phyloP scores from a whole-genome alignment of 352 stramenopile genomes.

The Globisporangium lucens region DNA sequence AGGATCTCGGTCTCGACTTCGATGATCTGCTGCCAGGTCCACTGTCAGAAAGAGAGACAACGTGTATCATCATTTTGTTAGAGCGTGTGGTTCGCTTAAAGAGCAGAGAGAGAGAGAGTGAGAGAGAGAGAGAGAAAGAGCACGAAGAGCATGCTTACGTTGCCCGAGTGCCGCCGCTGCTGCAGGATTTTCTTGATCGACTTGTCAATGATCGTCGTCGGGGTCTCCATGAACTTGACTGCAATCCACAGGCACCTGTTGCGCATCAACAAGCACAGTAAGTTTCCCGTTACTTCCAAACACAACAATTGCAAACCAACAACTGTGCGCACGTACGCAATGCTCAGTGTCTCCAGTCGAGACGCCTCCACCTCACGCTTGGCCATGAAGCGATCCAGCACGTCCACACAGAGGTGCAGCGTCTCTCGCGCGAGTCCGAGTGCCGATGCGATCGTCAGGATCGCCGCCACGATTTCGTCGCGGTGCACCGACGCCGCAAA shows the following conservation, averaged over 20 bases:
- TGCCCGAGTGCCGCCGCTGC: constrained; percentile 50
- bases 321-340: constrained; percentile 34
- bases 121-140: too few species aligned
- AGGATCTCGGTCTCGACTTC: constrained; percentile 43
- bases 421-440: constrained; percentile 57
- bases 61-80: not conserved
- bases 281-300: not conserved
- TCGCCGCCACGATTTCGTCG: constrained; percentile 61
- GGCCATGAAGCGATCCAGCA: constrained; percentile 53
- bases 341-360: constrained; percentile 53
- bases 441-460: constrained; percentile 63
- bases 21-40: constrained; percentile 66
- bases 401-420: constrained; percentile 50
- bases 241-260: constrained; percentile 65
- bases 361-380: constrained; percentile 19
- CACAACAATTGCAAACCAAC: not conserved
- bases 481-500: constrained; percentile 35
- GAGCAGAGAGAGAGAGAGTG: too few species aligned
- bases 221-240: constrained; percentile 70
- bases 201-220: constrained; percentile 50
- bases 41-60: constrained; percentile 25
- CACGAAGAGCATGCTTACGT: constrained; percentile 31
- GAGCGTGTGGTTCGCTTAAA: not conserved
- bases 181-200: constrained; percentile 64
- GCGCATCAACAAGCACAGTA: constrained; percentile 1